Conservation (phyloP, 169 alveolate genomes). For the Perkinsus marinus region DNA sequence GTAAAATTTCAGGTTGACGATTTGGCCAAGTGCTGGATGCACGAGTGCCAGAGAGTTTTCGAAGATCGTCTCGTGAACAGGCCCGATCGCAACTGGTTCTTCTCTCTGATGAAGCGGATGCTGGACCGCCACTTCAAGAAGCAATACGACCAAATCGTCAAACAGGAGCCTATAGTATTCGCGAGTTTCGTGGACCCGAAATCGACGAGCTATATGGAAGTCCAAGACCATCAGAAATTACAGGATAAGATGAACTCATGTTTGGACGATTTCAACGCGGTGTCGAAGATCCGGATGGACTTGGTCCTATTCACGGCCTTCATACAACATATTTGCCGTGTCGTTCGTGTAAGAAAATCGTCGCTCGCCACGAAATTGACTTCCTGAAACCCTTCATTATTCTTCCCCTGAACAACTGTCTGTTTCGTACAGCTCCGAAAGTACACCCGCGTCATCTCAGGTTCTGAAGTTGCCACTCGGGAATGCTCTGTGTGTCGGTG, state of each 20-base stretch:
- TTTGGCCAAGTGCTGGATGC: conserved; percentile 86
- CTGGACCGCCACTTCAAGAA: conserved; percentile 45
- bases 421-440: not conserved
- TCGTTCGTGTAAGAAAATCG: not conserved
- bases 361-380: not conserved
- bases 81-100: conserved; percentile 64
- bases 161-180: conserved; percentile 41
- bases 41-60: conserved; percentile 89
- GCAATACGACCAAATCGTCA: conserved; percentile 29
- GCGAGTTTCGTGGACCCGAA: conserved; percentile 35
- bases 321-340: conserved; percentile 30
- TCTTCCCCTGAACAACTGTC: too few relatives aligned
- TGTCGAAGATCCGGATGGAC: conserved; percentile 54
- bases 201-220: conserved; percentile 22
- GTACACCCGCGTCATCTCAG: conserved; percentile 63
- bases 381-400: too few relatives aligned
- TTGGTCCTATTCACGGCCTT: conserved; percentile 57
- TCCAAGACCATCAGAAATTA: conserved; percentile 24
- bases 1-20: conserved; percentile 37
- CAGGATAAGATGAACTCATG: conserved; percentile 51
- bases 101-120: conserved; percentile 35
- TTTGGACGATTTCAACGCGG: conserved; percentile 53
- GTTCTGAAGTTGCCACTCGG: conserved; percentile 84
- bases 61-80: conserved; percentile 80
- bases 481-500: conserved; percentile 82